Base-by-base conservation (phyloP, 2,329 filamentous ascomycete genomes). In the Monosporascus sp. region DNA sequence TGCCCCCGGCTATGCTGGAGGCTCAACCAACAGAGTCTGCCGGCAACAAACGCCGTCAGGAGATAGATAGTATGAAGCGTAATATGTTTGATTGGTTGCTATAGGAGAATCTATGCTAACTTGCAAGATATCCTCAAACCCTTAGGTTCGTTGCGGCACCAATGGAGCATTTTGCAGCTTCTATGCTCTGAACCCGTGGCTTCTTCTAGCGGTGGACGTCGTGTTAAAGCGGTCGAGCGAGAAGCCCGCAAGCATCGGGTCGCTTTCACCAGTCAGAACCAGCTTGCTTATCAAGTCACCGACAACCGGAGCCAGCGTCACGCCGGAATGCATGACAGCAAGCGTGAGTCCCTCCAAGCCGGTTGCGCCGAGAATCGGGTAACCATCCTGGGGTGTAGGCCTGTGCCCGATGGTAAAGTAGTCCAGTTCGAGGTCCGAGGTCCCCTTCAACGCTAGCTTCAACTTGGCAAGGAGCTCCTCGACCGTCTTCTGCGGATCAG, bases 271-370 rank as follows among this genome's bases (percentile, higher is more conserved):
- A 20, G 55, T 54, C 45, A 62, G 47, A 9, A 62, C 52, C 39
- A 55, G 45, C 35, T 58, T 51, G 47, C 50, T 55, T 50, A 63
- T 24, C 18, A 63, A 37, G 45, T 65, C 49, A 3, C 65, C 65
- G 1, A 65, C 63, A 27, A 61, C 41, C 5, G 64, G 60, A 2
- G 62, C 58, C 45, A 63, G 54, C 1, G 63, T 65, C 3, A 67
- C 63, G 14, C 64, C 63, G 1, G 64, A 66, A 52, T 68, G 65
- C 66, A 68, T 68, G 2, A 67, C 64, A 1, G 65, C 66, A 38
- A 68, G 49, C 3, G 59, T 63, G 6, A 69, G 52, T 1, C 65
- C 66, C 2, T 63, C 49, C 25, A 58, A 20, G 1, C 65, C 65
- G 9, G 56, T 65, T 5, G 56, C 25, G 5, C 65, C 65, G 2